Conservation (phyloP, 1,284 basidiomycete species). For the Hypsizygus ulmarius region DNA sequence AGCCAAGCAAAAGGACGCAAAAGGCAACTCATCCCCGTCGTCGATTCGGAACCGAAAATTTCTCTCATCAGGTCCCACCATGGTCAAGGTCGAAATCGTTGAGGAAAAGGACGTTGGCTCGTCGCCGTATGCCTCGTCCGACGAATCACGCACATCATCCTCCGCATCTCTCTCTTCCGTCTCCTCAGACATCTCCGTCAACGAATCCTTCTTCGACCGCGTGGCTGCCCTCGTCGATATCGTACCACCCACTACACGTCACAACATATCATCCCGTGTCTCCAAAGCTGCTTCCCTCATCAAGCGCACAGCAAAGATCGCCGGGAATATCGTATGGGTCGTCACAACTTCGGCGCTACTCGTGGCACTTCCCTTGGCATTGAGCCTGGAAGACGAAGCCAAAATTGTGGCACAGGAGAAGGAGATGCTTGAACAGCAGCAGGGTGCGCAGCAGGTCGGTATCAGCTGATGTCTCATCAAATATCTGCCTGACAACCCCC, state of each 20-base stretch:
- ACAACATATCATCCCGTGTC: constrained; percentile 64
- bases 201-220: constrained; percentile 89
- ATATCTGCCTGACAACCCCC: constrained; percentile 10
- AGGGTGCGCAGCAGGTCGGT: constrained; percentile 86
- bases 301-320: constrained; percentile 64
- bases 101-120: constrained; percentile 64
- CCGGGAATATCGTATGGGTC: constrained; percentile 92
- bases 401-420: constrained; percentile 94
- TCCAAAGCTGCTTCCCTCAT: constrained; percentile 61
- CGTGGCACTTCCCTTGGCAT: constrained; percentile 89
- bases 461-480: constrained; percentile 15
- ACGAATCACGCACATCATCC: constrained; percentile 65
- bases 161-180: constrained; percentile 73
- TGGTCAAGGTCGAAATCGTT: constrained; percentile 86
- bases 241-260: constrained; percentile 86
- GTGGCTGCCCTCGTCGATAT: constrained; percentile 93
- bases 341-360: constrained; percentile 92
- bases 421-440: constrained; percentile 91
- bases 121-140: constrained; percentile 67
- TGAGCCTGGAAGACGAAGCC: constrained; percentile 94
- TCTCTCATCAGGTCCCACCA: constrained; percentile 32
- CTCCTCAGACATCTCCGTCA: constrained; percentile 60
- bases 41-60: constrained; percentile 26
- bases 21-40: constrained; percentile 13
- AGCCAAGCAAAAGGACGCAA: constrained; percentile 23